Evolutionary conservation across 1,284 basidiomycete species (phyloP), one percentile per base, ranked within the genome.

Genomic region (Puccinia polysora): DNA sequence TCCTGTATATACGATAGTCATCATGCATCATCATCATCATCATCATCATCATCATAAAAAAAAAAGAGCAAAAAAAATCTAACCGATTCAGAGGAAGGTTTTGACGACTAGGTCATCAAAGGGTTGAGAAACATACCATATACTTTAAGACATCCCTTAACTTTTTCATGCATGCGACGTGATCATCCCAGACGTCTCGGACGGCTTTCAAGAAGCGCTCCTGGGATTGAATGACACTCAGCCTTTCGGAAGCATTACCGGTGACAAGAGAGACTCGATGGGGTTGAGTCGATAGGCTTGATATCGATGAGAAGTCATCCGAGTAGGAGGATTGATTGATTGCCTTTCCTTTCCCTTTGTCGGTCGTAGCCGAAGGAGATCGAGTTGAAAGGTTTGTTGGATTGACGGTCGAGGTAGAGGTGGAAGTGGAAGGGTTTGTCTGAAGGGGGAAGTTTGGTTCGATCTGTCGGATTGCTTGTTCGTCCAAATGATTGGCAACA

Each of bases 101-200:
- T 0, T 23, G 15, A 58, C 28, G 8, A 32, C 25, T n/a, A n/a
- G 25, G 4, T 14, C 65, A 47, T 36, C 18, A 12, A 7, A 25
- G 1, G 47, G n/a, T n/a, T n/a, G n/a, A n/a, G n/a, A 25, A 15
- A 78, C 86, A 76, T 76, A 94, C 95, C 89, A 98, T 95, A 80
- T 99, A 99, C 78, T 90, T 91, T 76, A 98, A 83, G 40, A 99
- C 86, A 78, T 94, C 92, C 45, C 88, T 86, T 73, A 99, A 81
- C 79, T 94, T 92, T 52, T 85, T 84, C 89, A 97, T 91, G 80
- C 89, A 92, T 14, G 88, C 86, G 5, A 84, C 87, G 80, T 98
- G 95, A 79, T 97, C 93, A 74, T 95, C 90, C 95, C 96, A 98
- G 1, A 95, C 89, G 55, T 85, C 85, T 77, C 87, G 86, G 74